A percentile compares a stretch with the other conserved stretches of the same genome.
phyloP scores from a whole-genome alignment of 768 basidiomycete species.

The Mycena galopus region DNA sequence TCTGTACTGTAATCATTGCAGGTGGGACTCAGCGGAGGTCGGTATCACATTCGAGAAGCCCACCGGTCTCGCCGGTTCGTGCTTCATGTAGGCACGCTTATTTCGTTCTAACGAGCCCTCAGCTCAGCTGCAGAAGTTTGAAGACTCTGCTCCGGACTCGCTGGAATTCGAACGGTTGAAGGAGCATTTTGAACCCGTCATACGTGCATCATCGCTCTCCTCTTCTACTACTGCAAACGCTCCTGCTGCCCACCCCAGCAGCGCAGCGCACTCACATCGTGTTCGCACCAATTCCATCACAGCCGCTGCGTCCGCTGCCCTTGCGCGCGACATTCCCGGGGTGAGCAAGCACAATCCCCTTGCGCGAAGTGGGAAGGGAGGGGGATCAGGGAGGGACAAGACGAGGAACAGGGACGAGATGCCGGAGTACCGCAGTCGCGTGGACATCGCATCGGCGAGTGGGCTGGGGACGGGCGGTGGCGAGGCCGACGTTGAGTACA shows the following conservation, averaged over 20 bases:
- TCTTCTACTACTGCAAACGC: conserved; percentile 68
- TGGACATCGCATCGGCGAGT: conserved; percentile 72
- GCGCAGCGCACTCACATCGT: conserved; percentile 74
- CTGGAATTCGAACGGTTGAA: conserved; percentile 95
- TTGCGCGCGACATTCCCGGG: conserved; percentile 89
- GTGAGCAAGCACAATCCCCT: conserved; percentile 83
- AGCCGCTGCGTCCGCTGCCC: conserved; percentile 89
- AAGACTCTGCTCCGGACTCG: conserved; percentile 87
- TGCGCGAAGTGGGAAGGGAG: conserved; percentile 58
- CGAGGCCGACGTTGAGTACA: conserved; percentile 77
- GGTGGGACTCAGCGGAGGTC: conserved; percentile 94
- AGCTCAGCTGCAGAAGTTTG: conserved; percentile 93
- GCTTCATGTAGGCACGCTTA: neutral
- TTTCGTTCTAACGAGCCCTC: conserved; percentile 19
- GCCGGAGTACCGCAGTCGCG: conserved; percentile 78
- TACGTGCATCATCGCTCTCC: conserved; percentile 83
- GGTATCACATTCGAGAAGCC: conserved; percentile 97
- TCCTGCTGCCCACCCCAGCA: conserved; percentile 60
- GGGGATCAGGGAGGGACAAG: conserved; percentile 69
- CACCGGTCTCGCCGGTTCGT: conserved; percentile 91
- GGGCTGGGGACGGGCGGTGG: conserved; percentile 70
- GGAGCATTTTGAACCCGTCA: conserved; percentile 96
- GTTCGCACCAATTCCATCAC: conserved; percentile 86
- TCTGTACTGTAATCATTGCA: conserved; percentile 91
- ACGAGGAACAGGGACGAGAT: conserved; percentile 82